Evolutionary conservation across 2,329 filamentous ascomycete genomes (phyloP).

Genomic region (Monosporascus sp.): DNA sequence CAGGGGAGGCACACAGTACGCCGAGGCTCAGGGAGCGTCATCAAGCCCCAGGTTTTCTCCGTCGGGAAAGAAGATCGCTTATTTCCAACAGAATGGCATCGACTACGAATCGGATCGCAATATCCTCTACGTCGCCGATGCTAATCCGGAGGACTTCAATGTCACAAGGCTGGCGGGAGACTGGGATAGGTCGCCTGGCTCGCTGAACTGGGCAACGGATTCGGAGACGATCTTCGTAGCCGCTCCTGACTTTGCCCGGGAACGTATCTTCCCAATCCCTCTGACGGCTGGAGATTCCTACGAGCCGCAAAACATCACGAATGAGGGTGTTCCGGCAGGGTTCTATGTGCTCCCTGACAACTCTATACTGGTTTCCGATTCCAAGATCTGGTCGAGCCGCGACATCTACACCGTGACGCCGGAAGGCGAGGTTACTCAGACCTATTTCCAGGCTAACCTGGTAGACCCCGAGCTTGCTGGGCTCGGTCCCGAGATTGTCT

Average conservation of each 20-base stretch:
- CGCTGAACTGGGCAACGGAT: conserved; percentile 21
- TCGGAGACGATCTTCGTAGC: conserved; percentile 23
- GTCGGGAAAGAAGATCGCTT: conserved; percentile 51
- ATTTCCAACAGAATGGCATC: conserved; percentile 55
- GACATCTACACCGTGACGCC: conserved; percentile 26
- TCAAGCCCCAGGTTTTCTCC: conserved; percentile 46
- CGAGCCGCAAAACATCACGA: conserved; percentile 27
- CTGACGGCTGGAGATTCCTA: conserved; percentile 22
- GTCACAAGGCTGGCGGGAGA: conserved; percentile 24
- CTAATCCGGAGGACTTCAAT: conserved; percentile 44
- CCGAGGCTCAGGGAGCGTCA: conserved; percentile 28
- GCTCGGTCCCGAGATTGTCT: conserved; percentile 25
- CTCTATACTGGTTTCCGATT: conserved; percentile 25
- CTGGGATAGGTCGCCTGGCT: conserved; percentile 26
- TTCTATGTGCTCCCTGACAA: conserved; percentile 24
- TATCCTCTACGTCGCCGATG: conserved; percentile 28
- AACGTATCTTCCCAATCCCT: conserved; percentile 27
- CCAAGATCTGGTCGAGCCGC: conserved; percentile 30
- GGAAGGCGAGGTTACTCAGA: conserved; percentile 20
- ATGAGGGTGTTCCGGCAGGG: conserved; percentile 23
- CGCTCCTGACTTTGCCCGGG: conserved; percentile 24
- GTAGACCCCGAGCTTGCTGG: conserved; percentile 29
- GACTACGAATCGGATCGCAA: conserved; percentile 48
- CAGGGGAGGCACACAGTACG: conserved; percentile 23
- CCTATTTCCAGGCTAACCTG: conserved; percentile 29